Base-by-base conservation (phyloP, 1,139 yeast species). In the Candida sp. region DNA sequence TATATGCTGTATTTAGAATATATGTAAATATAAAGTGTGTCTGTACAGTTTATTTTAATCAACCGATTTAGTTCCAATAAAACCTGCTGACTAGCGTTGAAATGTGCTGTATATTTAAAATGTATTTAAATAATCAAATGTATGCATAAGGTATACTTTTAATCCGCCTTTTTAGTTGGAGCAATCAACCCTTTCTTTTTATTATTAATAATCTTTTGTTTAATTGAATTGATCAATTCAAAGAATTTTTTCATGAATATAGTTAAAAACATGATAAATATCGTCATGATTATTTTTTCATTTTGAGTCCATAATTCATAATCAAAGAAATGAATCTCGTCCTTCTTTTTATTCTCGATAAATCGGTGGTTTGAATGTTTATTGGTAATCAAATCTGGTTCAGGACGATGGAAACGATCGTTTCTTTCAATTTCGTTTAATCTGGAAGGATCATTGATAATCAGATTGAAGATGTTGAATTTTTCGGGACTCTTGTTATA, bases 341-440 rank as follows among this genome's bases (percentile, higher is more conserved):
- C 73, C 32, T 56, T 51, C 44, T 63, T 57, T 46, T 62, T 64
- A 43, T 68, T 68, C 22, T 46, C 43, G 39, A 70, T 43, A 51
- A 69, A 73, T 19, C 70, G 46, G 32, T 59, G 52, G 46, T 64
- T 63, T 6, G 75, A 65, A 43, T 70, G 61, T 40, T 63, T 64
- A 22, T 60, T 55, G 2, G 61, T 54, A 37, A 55, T 52, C 66
- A 68, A 61, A 15, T 57, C 53, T 8, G 70, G 73, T 15, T 71
- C 75, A 1, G 60, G 68, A 40, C 64, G 58, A 21, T 58, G 56
- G 44, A 62, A 67, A 40, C 70, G 66, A 42, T 75, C 63, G 53
- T 83, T 83, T 48, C 84, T 70, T 53, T 84, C 90, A 35, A 70
- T 64, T 46, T 82, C 88, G 9, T 64, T 48, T 25, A 58, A 61